Percentiles rank a stretch among this genome's conserved stretches.
Evolutionary conservation across 306 rosid species (phyloP).

Genomic region (Datisca glomerata): DNA sequence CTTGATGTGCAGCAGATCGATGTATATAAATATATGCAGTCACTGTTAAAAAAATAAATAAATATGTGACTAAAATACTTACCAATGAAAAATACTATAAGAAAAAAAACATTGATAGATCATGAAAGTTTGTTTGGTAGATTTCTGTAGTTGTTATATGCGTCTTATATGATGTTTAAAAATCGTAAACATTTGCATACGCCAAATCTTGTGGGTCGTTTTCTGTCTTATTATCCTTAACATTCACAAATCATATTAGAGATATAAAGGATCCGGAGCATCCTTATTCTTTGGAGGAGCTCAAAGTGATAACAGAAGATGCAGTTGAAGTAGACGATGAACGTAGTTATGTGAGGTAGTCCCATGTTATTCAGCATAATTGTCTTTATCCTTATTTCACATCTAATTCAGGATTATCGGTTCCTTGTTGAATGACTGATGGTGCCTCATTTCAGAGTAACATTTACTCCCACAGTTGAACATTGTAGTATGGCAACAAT

Average conservation of each 20-base stretch:
- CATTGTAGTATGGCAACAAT: slow-evolving; percentile 96
- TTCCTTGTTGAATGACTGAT: slow-evolving; percentile 6
- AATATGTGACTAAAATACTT: too few relatives aligned
- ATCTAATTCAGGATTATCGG: too few relatives aligned
- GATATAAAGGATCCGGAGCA: slow-evolving; percentile 93
- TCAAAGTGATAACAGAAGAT: slow-evolving; percentile 82
- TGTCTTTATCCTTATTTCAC: not conserved
- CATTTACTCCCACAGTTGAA: slow-evolving; percentile 89
- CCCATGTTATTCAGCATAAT: not conserved
- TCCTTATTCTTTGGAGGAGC: slow-evolving; percentile 90
- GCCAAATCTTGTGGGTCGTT: not conserved
- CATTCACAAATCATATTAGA: slow-evolving; percentile 68
- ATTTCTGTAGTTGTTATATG: too few relatives aligned
- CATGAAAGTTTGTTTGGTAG: not conserved
- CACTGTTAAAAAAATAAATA: too few relatives aligned
- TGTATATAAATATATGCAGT: too few relatives aligned
- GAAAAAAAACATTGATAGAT: too few relatives aligned
- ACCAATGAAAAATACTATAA: too few relatives aligned
- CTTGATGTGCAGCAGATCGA: too few relatives aligned
- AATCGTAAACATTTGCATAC: too few relatives aligned
- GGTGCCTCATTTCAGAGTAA: slow-evolving; percentile 45
- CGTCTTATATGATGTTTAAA: too few relatives aligned
- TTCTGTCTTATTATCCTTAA: slow-evolving; percentile 29
- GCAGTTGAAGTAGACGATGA: slow-evolving; percentile 70
- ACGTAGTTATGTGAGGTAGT: slow-evolving; percentile 67